These are phyloP conservation scores for Aspergillus carlsbadensis DNA, from an alignment of 495 filamentous ascomycete species.

Conservation along the genomic window DNA sequence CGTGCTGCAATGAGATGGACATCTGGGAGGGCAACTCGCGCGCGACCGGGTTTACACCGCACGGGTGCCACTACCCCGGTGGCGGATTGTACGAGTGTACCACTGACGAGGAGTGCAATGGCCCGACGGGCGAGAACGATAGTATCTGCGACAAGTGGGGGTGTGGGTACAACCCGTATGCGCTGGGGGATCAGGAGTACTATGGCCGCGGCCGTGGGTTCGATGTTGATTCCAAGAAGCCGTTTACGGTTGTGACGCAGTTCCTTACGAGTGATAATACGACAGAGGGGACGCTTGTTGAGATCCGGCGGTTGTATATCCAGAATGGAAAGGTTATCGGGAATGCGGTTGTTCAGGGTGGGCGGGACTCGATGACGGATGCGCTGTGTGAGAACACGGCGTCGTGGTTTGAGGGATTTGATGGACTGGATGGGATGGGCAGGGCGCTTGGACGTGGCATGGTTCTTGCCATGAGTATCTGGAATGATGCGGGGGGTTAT, in stretches of 20 bases:
- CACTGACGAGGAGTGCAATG: conserved; percentile 42
- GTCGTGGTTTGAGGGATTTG: conserved; percentile 20
- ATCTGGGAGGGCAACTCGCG: conserved; percentile 62
- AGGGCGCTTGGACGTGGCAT: conserved; percentile 54
- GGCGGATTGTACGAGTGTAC: conserved; percentile 45
- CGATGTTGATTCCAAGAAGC: conserved; percentile 57
- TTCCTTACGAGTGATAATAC: conserved; percentile 55
- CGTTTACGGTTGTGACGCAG: conserved; percentile 67
- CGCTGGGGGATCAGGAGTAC: conserved; percentile 51
- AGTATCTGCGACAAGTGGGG: conserved; percentile 66
- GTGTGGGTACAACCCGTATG: conserved; percentile 65
- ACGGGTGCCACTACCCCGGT: conserved; percentile 46
- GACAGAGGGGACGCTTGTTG: conserved; percentile 43
- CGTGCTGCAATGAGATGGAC: conserved; percentile 64
- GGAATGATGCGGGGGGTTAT: conserved; percentile 56
- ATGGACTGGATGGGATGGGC: conserved; percentile 31
- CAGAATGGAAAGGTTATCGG: conserved; percentile 57
- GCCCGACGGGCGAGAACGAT: conserved; percentile 19
- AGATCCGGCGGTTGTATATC: conserved; percentile 62
- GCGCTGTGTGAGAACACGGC: conserved; percentile 18
- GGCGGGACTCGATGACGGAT: conserved; percentile 27
- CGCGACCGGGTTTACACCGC: conserved; percentile 57
- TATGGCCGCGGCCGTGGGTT: conserved; percentile 53
- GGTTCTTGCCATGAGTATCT: conserved; percentile 65
- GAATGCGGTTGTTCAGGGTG: conserved; percentile 25